Percentiles rank a stretch among this genome's conserved stretches.
phyloP scores from a whole-genome alignment of 2,329 filamentous ascomycete genomes.

The Paramyrothecium roridum region DNA sequence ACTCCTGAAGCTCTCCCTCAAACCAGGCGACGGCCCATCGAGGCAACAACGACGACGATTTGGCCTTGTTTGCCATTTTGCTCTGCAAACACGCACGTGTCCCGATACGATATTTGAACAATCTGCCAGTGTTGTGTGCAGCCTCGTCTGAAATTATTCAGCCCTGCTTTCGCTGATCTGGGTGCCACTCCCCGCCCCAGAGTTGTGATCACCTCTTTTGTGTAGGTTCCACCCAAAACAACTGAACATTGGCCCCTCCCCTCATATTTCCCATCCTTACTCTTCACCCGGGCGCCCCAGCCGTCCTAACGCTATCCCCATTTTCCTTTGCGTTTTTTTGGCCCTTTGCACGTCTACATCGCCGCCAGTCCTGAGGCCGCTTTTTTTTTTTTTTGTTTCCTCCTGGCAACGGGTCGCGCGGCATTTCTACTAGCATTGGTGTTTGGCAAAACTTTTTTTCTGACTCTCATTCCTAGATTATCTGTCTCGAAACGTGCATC shows the following conservation, averaged over 20 bases:
- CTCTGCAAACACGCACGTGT: not conserved
- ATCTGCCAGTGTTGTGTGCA: constrained; percentile 2
- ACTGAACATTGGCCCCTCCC: not conserved
- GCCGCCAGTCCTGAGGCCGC: too few species aligned
- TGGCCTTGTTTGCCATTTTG: not conserved
- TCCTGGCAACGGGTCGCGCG: not conserved
- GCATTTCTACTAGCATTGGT: not conserved
- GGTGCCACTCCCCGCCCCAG: constrained; percentile 1
- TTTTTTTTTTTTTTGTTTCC: too few species aligned
- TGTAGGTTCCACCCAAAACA: not conserved
- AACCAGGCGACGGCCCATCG: constrained; percentile 21
- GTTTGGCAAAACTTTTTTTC: not conserved
- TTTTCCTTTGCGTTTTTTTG: not conserved
- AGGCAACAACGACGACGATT: constrained; percentile 28
- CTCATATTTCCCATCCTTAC: not conserved
- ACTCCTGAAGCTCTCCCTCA: constrained; percentile 3
- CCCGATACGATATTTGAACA: not conserved
- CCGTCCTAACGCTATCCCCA: not conserved
- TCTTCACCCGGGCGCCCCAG: not conserved
- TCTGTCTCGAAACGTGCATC: constrained; percentile 19
- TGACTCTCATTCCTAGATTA: not conserved
- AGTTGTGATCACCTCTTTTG: not conserved
- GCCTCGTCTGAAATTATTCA: constrained; percentile 12
- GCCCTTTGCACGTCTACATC: too few species aligned
- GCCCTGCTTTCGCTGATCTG: constrained; percentile 2